Evolutionary conservation across 495 filamentous ascomycete genomes (phyloP), one percentile per base, ranked within the genome.

Genomic region (Trichocladium uniseriatum): DNA sequence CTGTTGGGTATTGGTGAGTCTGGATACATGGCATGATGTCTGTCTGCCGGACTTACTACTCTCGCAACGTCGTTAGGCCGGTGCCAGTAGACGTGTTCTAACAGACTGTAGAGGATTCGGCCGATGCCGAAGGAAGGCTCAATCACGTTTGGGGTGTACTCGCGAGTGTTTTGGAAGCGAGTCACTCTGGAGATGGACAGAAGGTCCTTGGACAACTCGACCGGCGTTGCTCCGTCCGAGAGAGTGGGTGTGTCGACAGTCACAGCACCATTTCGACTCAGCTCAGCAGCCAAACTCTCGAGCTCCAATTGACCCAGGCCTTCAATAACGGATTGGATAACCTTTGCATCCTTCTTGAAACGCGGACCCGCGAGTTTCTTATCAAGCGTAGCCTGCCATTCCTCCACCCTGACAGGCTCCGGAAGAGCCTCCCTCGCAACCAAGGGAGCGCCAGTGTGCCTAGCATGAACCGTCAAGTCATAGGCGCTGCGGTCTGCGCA

Each of bases 101-200:
- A 18, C 9, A 51, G 21, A 11, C 39, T 15, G 35, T 86, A 85
- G 4, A 84, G 58, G 48, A 86, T 84, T 38, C 82, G 71, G 19
- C 81, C 81, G 58, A 86, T 81, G 59, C 82, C 82, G 54, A 86
- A 86, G 1, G 82, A 84, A 0, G 82, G 82, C 60, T 86, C 82
- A 40, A 84, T 83, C 35, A 85, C 81, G 56, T 83, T 84, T 7
- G 82, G 81, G 3, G 73, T 81, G 60, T 75, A 86, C 58, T 83
- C 78, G 18, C 82, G 63, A 16, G 67, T 73, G 49, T 79, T 72
- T 49, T 14, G 32, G 14, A 38, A 14, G 34, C 79, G 75, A 5
- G 75, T 83, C 35, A 73, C 67, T 51, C 71, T 74, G 59, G 76
- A 73, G 51, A 81, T 79, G 37, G 66, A 67, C 43, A 80, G 61